Evolutionary conservation across 208 protist species (phyloP).

Genomic region (Leishmania tropica): DNA sequence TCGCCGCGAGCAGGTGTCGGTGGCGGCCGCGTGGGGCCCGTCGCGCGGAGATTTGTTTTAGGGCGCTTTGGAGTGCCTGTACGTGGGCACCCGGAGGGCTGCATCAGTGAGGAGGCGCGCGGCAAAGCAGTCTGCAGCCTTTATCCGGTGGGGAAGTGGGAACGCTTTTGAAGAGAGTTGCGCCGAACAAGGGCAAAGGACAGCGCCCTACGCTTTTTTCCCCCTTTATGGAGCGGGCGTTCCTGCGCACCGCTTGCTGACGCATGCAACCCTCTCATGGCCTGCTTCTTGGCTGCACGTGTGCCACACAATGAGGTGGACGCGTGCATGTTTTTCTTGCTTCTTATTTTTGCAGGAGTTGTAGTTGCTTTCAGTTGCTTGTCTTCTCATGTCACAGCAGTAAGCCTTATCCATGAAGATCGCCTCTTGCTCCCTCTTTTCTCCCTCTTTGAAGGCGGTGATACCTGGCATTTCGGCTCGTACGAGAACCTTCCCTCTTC

Average conservation of each 20-base stretch:
- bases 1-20: slow-evolving; percentile 46
- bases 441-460: not conserved
- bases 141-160: not conserved
- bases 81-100: not conserved
- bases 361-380: not conserved
- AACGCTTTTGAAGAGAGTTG: not conserved
- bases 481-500: not conserved
- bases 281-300: not conserved
- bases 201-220: not conserved
- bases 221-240: not conserved
- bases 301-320: not conserved
- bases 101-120: not conserved
- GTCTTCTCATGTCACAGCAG: not conserved
- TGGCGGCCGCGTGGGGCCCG: slow-evolving; percentile 21
- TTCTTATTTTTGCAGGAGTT: not conserved
- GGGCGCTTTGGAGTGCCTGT: not conserved
- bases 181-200: not conserved
- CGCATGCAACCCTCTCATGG: not conserved
- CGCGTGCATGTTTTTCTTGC: not conserved
- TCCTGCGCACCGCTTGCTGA: not conserved
- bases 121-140: not conserved
- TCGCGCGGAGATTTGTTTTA: slow-evolving; percentile 14
- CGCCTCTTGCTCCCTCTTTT: not conserved
- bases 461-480: not conserved
- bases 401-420: not conserved